Evolutionary conservation across 2,329 filamentous ascomycete genomes (phyloP), one percentile per base, ranked within the genome.

Genomic region (Aureobasidium sp.): DNA sequence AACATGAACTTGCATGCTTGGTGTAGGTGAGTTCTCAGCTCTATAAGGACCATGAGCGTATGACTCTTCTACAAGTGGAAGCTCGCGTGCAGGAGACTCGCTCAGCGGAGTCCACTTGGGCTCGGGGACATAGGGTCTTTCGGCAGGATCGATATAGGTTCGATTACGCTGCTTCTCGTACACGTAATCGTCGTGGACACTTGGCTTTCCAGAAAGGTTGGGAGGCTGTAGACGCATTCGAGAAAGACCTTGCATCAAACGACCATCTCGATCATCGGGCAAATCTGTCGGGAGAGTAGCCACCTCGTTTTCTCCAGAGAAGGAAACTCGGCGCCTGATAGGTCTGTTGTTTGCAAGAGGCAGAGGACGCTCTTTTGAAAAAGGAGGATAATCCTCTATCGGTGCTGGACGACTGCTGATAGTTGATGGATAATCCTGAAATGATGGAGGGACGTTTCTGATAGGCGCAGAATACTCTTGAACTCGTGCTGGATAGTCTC

Each of bases 31-130:
- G 17, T 20, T 20, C 13, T 63, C 55, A 27, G 55, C 46, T 44
- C 55, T 50, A 24, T 60, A 63, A 24, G 62, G 62, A 36, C 55
- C 62, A 27, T 63, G 55, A 3, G 55, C 34, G 20, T 60, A 17
- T 5, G 29, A 53, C 9, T 46, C 62, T 29, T 55, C 44, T 5
- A 24, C 41, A 12, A 59, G 62, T 20, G 39, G n/a, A 24, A 37
- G 46, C 26, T 63, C 62, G n/a, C 62, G 62, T 10, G 29, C 29
- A 24, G 62, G 62, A 13, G 62, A 63, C 13, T 63, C 62, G 26
- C 43, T 51, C 10, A 63, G 56, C 8, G 62, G 55, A 8, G 34
- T 24, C 29, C 34, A 34, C 15, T 56, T 62, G 20, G 41, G 32
- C 34, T 62, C 60, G 8, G 60, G 51, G 8, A 39, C 36, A 41